Evolutionary conservation across 129 eudicot genomes (phyloP), one percentile per base, ranked within the genome.

Genomic region (Pittosporum tobira): DNA sequence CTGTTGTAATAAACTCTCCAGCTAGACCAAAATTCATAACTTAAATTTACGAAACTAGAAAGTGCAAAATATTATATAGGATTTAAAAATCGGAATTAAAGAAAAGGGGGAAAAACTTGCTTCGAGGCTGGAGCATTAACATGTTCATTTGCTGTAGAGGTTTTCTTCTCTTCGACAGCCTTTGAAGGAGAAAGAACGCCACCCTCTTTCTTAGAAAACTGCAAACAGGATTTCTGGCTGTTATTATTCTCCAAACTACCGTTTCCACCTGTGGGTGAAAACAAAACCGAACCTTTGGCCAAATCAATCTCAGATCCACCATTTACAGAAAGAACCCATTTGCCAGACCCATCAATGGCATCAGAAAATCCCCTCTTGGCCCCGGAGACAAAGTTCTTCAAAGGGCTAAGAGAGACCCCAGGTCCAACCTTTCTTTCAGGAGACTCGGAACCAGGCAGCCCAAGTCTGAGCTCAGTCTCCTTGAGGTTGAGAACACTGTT

Each of bases 391-490:
- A 77, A 68, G 72, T 61, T 79, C 72, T 82, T 79, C 28, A 63
- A 26, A 24, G 74, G 43, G 63, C 42, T 21, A 26, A 59, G 56
- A 37, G 83, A 60, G 48, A 78, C 62, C 57, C 62, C 76, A 49
- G 3, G 12, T 19, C 29, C 65, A 42, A 60, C 16, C 31, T 73
- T 61, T 54, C 73, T 61, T 18, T 77, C 79, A 4, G 78, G 84
- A 25, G 81, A 67, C 65, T 52, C 76, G 2, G 74, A 81, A 43
- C 96, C 98, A 65, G 98, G 98, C 69, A 87, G 75, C 13, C 96
- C 99, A 54, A 93, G 99, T 40, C 96, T 79, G 19, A 93, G 79
- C 71, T 93, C 94, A 30, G 99, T 93, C 59, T 81, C 87, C 63
- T 69, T 88, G 19, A 88, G 79, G 66, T 86, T 81, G 30, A 83